Evolutionary conservation across 805 yeast species (phyloP).

Genomic region (Candida dajiaensis): DNA sequence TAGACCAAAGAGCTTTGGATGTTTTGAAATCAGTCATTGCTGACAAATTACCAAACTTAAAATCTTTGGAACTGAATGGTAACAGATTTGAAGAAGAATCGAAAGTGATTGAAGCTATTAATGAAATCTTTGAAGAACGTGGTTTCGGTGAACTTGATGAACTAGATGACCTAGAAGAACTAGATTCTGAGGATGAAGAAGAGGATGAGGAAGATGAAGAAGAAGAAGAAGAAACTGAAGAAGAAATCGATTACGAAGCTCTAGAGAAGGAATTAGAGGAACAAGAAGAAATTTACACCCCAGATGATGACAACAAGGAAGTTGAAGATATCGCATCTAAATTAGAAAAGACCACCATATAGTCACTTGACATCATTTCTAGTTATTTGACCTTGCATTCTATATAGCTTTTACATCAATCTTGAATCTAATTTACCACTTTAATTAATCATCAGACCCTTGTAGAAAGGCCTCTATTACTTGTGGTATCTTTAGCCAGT

Average conservation of each 20-base stretch:
- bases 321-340: conserved; percentile 56
- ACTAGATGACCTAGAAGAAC: conserved; percentile 90
- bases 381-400: not conserved
- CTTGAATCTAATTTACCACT: too few species aligned
- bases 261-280: conserved; percentile 36
- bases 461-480: too few species aligned
- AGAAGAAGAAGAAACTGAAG: conserved; percentile 36
- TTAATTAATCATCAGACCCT: too few species aligned
- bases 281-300: conserved; percentile 36
- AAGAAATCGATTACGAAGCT: conserved; percentile 24
- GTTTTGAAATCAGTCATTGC: conserved; percentile 50
- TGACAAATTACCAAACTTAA: conserved; percentile 52
- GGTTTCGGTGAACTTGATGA: conserved; percentile 86
- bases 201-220: conserved; percentile 32
- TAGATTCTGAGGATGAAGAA: conserved; percentile 46
- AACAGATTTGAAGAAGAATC: conserved; percentile 89
- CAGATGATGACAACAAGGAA: conserved; percentile 34
- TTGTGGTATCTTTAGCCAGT: too few species aligned
- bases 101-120: conserved; percentile 55
- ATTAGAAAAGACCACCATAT: conserved; percentile 50
- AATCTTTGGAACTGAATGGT: conserved; percentile 81
- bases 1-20: conserved; percentile 59
- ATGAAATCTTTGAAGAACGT: conserved; percentile 57
- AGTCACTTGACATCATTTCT: not conserved
- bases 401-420: not conserved